Percentiles rank a stretch among this genome's conserved stretches.
Evolutionary conservation across 1,139 yeast species (phyloP).

Genomic region (Arxiozyma slooffiae): DNA sequence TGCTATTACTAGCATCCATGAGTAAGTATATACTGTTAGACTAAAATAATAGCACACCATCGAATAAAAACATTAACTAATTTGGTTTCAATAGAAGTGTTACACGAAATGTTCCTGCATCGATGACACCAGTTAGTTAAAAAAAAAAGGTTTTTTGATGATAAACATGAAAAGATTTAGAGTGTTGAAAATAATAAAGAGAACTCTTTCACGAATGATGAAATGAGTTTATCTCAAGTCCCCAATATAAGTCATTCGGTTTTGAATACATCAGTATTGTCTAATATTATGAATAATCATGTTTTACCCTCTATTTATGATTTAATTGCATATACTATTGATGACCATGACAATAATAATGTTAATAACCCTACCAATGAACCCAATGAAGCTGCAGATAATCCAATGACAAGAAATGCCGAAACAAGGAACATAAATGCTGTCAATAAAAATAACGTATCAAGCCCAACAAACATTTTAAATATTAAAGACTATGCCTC

Average conservation of each 20-base stretch:
- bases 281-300: neutral
- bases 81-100: slow-evolving; percentile 53
- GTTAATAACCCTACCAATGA: neutral
- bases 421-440: neutral
- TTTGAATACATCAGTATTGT: neutral
- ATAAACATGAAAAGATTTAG: slow-evolving; percentile 21
- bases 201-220: slow-evolving; percentile 4
- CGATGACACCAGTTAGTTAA: slow-evolving; percentile 75
- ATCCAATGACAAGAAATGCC: no score
- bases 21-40: slow-evolving; percentile 30
- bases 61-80: slow-evolving; percentile 43
- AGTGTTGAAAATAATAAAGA: slow-evolving; percentile 20
- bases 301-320: neutral
- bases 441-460: neutral
- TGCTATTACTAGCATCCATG: slow-evolving; percentile 39
- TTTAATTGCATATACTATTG: neutral
- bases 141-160: slow-evolving; percentile 33
- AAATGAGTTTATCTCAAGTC: neutral
- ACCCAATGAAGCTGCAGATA: neutral
- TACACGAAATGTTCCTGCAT: slow-evolving; percentile 42
- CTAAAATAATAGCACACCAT: slow-evolving; percentile 4
- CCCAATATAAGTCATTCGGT: slow-evolving; percentile 1
- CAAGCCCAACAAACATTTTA: neutral
- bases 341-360: no score
- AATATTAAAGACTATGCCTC: neutral